Evolutionary conservation across 2,329 filamentous ascomycete genomes (phyloP).

Genomic region (Cyclaneusma minus): DNA sequence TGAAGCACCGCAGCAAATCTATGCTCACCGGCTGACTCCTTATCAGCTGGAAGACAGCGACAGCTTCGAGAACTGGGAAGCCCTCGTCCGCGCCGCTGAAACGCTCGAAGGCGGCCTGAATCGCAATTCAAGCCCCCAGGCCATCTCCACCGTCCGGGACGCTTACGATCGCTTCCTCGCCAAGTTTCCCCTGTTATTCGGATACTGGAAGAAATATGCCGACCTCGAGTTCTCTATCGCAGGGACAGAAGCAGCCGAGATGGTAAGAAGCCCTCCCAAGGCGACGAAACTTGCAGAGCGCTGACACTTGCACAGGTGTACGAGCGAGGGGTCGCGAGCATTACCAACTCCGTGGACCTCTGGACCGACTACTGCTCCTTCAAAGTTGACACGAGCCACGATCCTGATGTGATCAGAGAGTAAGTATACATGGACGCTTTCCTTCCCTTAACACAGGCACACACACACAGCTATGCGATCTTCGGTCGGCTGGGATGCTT

Average conservation of each 20-base stretch:
- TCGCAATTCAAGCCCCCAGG: conserved; percentile 89
- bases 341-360: conserved; percentile 84
- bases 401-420: conserved; percentile 93
- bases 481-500: conserved; percentile 9
- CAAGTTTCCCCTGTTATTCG: conserved; percentile 90
- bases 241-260: conserved; percentile 90
- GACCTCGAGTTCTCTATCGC: conserved; percentile 95
- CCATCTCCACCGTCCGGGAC: conserved; percentile 73
- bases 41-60: conserved; percentile 47
- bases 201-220: conserved; percentile 99
- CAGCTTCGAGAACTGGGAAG: conserved; percentile 91
- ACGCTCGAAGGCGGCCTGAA: conserved; percentile 83
- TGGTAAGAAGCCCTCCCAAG: conserved; percentile 40
- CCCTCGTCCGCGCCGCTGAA: conserved; percentile 70
- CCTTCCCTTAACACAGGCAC: conserved; percentile 45
- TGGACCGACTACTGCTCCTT: conserved; percentile 97
- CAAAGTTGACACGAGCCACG: conserved; percentile 95
- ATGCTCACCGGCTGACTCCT: conserved; percentile 7
- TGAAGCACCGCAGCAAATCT: conserved; percentile 6
- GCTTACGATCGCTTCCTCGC: conserved; percentile 85
- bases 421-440: conserved; percentile 69
- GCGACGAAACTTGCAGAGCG: conserved; percentile 3
- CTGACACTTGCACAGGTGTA: conserved; percentile 54
- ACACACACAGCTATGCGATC: conserved; percentile 22
- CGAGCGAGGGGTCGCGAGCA: conserved; percentile 85